Base-by-base conservation (phyloP, 169 alveolate species). In the Eimeria nieschulzi region DNA sequence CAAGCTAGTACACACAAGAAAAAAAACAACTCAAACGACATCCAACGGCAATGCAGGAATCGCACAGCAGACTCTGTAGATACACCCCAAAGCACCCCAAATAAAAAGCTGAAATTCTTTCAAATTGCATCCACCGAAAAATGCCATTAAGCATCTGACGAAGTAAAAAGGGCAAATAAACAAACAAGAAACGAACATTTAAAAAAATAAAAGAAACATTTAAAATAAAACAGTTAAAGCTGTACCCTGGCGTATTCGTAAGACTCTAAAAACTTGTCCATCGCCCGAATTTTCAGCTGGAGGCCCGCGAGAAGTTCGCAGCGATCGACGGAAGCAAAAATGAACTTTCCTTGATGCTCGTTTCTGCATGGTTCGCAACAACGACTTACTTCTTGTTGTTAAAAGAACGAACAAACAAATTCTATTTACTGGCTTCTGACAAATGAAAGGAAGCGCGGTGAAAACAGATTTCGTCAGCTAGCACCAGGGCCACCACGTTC, bases 291-390 rank as follows among this genome's bases (percentile, higher is more conserved):
- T 56, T 93, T 93, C 79, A 93, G 88, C 23, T 56, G 84, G 23
- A 88, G 70, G 15, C 95, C 93, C n/a, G 94, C 91, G 19, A 93
- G 73, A 1, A 63, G 70, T 33, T 93, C 95, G 82, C 92, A 75
- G 53, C 93, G 92, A 66, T 93, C 95, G 26, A 93, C 87, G 7
- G 93, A 82, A 12, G 75, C 91, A 25, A 87, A 93, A 26, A 93
- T 86, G 53, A 87, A 68, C 12, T 72, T 73, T n/a, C 73, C 87
- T 25, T 13, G 83, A 68, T 78, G 61, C 21, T 51, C 12, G 8
- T 64, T 33, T 53, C 92, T 83, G 73, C 59, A 21, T 12, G 25
- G n/a, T 56, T 56, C 68, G n/a, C 21, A 59, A 59, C n/a, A n/a
- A n/a, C n/a, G n/a, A n/a, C n/a, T n/a, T n/a, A n/a, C n/a, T n/a